Evolutionary conservation across 2,329 filamentous ascomycete genomes (phyloP).

Genomic region (Hansfordia pulvinata): DNA sequence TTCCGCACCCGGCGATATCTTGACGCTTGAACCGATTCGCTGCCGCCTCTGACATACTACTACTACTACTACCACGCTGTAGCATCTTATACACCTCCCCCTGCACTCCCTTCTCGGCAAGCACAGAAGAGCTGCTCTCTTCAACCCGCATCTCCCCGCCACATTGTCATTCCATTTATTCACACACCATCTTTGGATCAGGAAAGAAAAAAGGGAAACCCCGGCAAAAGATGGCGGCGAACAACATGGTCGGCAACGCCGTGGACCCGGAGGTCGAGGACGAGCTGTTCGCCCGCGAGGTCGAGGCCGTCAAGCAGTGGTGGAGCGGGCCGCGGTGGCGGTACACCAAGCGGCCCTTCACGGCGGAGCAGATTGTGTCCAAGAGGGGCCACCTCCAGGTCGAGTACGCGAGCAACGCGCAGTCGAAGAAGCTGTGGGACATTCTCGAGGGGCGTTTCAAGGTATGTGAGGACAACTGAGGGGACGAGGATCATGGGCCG

Average conservation of each 20-base stretch:
- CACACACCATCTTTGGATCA: too few relatives aligned
- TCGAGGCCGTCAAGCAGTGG: slow-evolving; percentile 83
- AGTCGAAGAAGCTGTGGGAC: slow-evolving; percentile 89
- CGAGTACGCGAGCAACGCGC: slow-evolving; percentile 77
- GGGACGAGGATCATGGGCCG: too few relatives aligned
- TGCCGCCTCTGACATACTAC: too few relatives aligned
- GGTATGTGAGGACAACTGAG: slow-evolving; percentile 32
- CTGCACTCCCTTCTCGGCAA: too few relatives aligned
- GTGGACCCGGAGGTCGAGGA: slow-evolving; percentile 45
- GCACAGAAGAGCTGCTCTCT: too few relatives aligned
- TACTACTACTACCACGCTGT: too few relatives aligned
- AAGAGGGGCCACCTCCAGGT: slow-evolving; percentile 89
- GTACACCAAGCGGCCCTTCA: slow-evolving; percentile 84
- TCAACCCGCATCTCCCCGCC: not conserved
- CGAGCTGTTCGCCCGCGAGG: slow-evolving; percentile 65
- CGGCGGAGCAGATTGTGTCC: slow-evolving; percentile 89
- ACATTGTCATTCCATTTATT: too few relatives aligned
- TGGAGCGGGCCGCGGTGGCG: slow-evolving; percentile 89
- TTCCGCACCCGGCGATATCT: too few relatives aligned
- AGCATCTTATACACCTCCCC: too few relatives aligned
- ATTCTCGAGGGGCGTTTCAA: slow-evolving; percentile 79
- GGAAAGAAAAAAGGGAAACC: too few relatives aligned
- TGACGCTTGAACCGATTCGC: too few relatives aligned
- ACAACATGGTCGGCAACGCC: slow-evolving; percentile 47
- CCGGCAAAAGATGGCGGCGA: slow-evolving; percentile 36